Base-by-base conservation (phyloP, 345 rosid species). In the Ailanthus altissimus region DNA sequence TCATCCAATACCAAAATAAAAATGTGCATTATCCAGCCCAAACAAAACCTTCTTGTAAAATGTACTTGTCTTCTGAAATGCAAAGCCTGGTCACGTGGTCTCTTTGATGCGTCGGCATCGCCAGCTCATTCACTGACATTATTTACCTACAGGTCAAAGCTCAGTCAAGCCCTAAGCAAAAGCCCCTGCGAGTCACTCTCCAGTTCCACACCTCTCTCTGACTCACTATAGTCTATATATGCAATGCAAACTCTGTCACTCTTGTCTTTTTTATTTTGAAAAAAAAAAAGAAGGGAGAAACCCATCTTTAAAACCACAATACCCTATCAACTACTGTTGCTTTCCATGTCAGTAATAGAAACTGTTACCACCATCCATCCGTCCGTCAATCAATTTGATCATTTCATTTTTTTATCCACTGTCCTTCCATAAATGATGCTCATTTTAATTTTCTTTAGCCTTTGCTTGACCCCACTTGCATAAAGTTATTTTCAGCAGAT, bases 71-170 rank as follows among this genome's bases (percentile, higher is more conserved):
- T n/a, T n/a, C n/a, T n/a, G n/a, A n/a, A 32, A 32, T 32, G 38
- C 38, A 15, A 49, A 49, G 16, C 60, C 46, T 47, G 70, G 72
- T 85, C 90, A 84, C 88, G 85, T 83, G 86, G 79, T 79, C 82
- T 78, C 62, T 63, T 74, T 76, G 81, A 78, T 76, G 70, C 75
- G 88, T 83, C 86, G 79, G 84, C 70, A 81, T 84, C 84, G 85
- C 82, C 90, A 87, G 86, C 88, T 87, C 85, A 83, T 65, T 64
- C 54, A 50, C 79, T 71, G 74, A 5, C 72, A 66, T 70, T 70
- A 70, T 70, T 59, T 57, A 75, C 75, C 75, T 66, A 36, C 79
- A 75, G 58, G 84, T 77, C 79, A 77, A 84, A 79, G 73, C 46
- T 67, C 67, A 74, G 89, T 86, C 87, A 84, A 86, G 46, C 65